Evolutionary conservation across 2,329 filamentous ascomycete genomes (phyloP), one percentile per base, ranked within the genome.

Genomic region (Cordyceps cateniannulata): DNA sequence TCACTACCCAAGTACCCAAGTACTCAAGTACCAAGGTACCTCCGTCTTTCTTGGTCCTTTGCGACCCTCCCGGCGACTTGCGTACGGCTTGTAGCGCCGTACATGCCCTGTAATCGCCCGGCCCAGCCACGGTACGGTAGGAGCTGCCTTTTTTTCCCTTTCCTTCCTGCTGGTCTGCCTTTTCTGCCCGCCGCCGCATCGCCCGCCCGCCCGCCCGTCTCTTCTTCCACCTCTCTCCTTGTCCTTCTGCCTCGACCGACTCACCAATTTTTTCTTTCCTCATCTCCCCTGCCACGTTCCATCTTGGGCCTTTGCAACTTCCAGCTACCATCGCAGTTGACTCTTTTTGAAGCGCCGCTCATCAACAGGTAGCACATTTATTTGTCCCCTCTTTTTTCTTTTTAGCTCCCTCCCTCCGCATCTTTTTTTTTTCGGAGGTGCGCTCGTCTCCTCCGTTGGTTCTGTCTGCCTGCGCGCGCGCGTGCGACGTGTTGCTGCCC

Each of bases 191-290:
- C 29, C 29, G 48, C 27, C 24, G 25, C 12, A 29, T 24, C 48
- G 14, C 48, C 45, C 48, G 48, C 25, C 49, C 49, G 20, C 5
- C 51, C 42, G 42, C 42, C 53, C 54, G 42, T 20, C 44, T 49
- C 40, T 38, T 22, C n/a, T n/a, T n/a, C n/a, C n/a, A n/a, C n/a
- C 8, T 24, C 50, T 44, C 50, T 50, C 50, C 53, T 45, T 48
- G 29, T 55, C 53, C 56, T 42, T 52, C 49, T 24, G 9, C 38
- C 38, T 16, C 18, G 38, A 16, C 44, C 50, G 44, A 61, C 57
- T 42, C 42, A 27, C 29, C 42, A 7, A 40, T 60, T 51, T 59
- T 52, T 48, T 32, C 53, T 59, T 59, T 57, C 24, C 47, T 24
- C 38, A 9, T 57, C 47, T 25, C 22, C 18, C 45, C 29, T 38